These are phyloP conservation scores for Candida ascalaphidarum DNA, from an alignment of 805 yeast genomes.

Conservation along the genomic window DNA sequence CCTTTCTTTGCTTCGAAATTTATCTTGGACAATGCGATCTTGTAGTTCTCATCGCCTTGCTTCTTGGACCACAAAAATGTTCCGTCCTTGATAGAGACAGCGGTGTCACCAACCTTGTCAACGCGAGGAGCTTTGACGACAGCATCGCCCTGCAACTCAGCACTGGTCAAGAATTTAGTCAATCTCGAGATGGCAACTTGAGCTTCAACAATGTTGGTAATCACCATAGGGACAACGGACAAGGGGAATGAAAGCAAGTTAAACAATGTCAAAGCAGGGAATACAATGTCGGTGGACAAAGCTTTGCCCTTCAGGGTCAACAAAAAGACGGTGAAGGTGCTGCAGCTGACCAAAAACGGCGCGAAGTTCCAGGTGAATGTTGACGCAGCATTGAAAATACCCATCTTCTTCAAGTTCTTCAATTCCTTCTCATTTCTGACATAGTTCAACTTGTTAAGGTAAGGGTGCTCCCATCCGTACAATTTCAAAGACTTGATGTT, in stretches of 20 bases:
- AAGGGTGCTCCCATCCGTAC: constrained; percentile 94
- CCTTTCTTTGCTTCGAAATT: constrained; percentile 63
- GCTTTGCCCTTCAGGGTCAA: constrained; percentile 48
- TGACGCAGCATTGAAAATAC: constrained; percentile 60
- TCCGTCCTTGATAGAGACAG: constrained; percentile 54
- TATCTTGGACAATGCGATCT: constrained; percentile 57
- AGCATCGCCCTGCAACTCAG: constrained; percentile 80
- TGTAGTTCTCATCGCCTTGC: constrained; percentile 46
- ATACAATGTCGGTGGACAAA: constrained; percentile 81
- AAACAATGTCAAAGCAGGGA: constrained; percentile 84
- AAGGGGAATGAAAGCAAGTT: constrained; percentile 87
- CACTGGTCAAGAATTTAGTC: constrained; percentile 58
- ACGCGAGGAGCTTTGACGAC: constrained; percentile 46
- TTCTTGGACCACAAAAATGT: constrained; percentile 74
- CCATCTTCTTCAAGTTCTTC: constrained; percentile 64
- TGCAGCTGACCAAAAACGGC: constrained; percentile 83
- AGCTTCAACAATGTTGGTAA: constrained; percentile 81
- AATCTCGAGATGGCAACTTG: constrained; percentile 76
- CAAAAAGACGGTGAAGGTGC: constrained; percentile 80
- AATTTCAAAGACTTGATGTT: constrained; percentile 88
- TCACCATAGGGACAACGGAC: constrained; percentile 85
- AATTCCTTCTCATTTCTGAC: constrained; percentile 88
- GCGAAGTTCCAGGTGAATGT: constrained; percentile 76
- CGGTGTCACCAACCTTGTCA: constrained; percentile 52
- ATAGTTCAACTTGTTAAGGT: constrained; percentile 58